Evolutionary conservation across 805 yeast genomes (phyloP), one percentile per base, ranked within the genome.

Genomic region (Ogataea methylovora): DNA sequence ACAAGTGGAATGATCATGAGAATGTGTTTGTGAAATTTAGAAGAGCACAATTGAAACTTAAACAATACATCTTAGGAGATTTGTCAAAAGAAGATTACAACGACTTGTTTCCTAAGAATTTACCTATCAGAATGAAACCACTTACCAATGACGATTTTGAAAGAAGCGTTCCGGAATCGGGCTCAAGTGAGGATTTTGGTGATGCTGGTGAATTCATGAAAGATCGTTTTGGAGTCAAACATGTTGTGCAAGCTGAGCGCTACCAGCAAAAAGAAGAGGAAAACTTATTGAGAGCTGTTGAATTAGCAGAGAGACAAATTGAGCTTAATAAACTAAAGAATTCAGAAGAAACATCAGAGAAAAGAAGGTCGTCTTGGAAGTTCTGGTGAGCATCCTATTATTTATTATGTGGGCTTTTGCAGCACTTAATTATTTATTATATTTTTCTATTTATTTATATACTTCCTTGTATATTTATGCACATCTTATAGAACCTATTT

Each of bases 1-100:
- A 79, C 53, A 63, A 86, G 34, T 84, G 95, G 95, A 84, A 85
- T 49, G 92, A 84, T 38, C 71, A 73, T 42, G 90, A 84, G 37
- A 79, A 84, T 48, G 76, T 81, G 7, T 76, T 84, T 57, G 70
- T 85, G 10, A 75, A 71, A 27, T 75, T 82, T 32, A 76, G 84
- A 54, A 57, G 90, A 32, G 53, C 65, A 18, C 76, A 84, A 42
- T 65, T 84, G 28, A 58, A 70, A 25, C 29, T 70, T 30, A 73
- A 83, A 49, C 78, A 77, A 42, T 45, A 52, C 35, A 29, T 81
- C 2, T 40, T 69, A n/a, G 81, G 82, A 2, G 57, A 57, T 14
- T 61, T 85, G 37, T 56, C 71, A 4, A 75, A 68, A 8, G 69
- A 69, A 41, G 88, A 84, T 46, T 65, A 64, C 46, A 74, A 73